phyloP scores from a whole-genome alignment of 257 asterid genomes.

The Solanum peruvianum region DNA sequence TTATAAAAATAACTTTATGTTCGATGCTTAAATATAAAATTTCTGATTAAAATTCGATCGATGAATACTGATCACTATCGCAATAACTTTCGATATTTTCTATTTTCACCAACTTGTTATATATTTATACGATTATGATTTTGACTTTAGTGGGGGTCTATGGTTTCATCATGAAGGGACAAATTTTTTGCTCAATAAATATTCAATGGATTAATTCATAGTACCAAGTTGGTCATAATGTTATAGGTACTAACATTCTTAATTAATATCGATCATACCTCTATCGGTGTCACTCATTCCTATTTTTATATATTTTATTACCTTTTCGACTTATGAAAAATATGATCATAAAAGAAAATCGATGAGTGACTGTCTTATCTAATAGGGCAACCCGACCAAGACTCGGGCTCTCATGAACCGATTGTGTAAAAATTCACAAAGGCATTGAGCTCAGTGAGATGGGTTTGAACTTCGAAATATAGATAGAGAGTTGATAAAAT shows the following conservation, averaged over 20 bases:
- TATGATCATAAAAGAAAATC: background rate
- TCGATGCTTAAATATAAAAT: accelerated
- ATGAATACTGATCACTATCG: too few species aligned
- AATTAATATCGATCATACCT: background rate
- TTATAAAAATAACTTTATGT: accelerated
- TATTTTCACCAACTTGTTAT: background rate
- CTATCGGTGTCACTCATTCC: background rate
- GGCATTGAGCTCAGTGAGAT: too few species aligned
- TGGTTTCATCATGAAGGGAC: background rate
- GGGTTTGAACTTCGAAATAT: too few species aligned
- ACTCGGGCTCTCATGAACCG: too few species aligned
- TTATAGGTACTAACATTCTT: background rate
- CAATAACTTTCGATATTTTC: background rate
- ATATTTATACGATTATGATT: background rate
- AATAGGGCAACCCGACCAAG: too few species aligned
- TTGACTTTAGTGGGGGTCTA: background rate
- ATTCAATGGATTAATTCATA: background rate
- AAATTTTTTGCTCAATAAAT: background rate
- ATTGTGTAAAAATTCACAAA: background rate
- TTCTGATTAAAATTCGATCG: background rate
- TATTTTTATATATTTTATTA: background rate
- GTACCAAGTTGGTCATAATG: background rate
- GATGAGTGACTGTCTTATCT: too few species aligned
- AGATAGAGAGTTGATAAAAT: background rate
- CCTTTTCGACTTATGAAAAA: background rate